Evolutionary conservation across 2,329 filamentous ascomycete species (phyloP), one percentile per base, ranked within the genome.

Genomic region (Clarireedia hainanense): DNA sequence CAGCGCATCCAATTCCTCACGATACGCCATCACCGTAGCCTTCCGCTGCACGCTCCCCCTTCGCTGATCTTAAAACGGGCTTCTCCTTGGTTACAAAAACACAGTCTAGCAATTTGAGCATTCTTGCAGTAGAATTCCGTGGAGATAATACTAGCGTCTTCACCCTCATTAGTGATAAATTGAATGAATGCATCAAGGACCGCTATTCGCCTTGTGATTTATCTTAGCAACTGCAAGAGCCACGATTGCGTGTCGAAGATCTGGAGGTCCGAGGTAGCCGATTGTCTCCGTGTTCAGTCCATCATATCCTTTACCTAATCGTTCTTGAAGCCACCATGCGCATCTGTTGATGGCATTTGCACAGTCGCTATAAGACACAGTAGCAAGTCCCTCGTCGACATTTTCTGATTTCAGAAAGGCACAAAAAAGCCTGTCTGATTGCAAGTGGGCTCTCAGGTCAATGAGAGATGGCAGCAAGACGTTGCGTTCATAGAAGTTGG

Each of bases 1-100:
- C 0, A 74, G 56, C 1, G 57, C 52, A 24, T 72, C 64, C 1
- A 74, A 43, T 55, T 72, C 67, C 0, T 60, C 17, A 6, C 57
- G 54, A 52, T 72, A 73, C 6, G 68, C 34, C 3, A 63, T 54
- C 3, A 72, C 9, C 2, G 69, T 69, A 26, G 57, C 46, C 17
- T 55, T 55, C 30, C 71, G 60, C 55, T 71, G 70, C 3, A 73
- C 60, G 1, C 71, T 73, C 1, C 72, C 72, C 72, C 56, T 75
- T 74, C 0, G 60, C 62, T 6, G 71, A 63, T 17, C 69, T 65
- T 1, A 65, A 57, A 54, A 74, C 65, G 1, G 72, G 70, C 61
- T 69, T 71, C 0, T 62, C 62, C 0, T 64, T 43, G 6, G 60
- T 54, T 0, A 67, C 64, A 7, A 74, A 65, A 1, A 67, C 39